A percentile compares a stretch with the other conserved stretches of the same genome.
Conservation (phyloP, 345 rosid genomes). For the Gossypium mustelinum region DNA sequence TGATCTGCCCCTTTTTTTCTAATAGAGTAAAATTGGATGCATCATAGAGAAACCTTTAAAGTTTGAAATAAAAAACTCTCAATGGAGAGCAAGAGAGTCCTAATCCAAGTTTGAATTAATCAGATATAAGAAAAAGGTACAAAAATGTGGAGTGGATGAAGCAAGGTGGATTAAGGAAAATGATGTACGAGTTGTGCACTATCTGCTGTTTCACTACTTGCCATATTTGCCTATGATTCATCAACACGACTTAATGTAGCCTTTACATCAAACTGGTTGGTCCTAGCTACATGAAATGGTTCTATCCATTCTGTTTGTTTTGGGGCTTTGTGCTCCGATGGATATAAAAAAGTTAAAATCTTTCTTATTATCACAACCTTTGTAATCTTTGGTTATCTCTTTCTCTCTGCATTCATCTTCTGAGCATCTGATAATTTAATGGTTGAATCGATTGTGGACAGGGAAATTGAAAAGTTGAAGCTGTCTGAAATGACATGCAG, state of each 20-base stretch:
- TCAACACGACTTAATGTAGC: not conserved
- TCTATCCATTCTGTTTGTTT: not conserved
- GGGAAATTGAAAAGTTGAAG: conserved; percentile 92
- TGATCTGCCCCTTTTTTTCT: too few relatives aligned
- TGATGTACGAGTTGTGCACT: too few relatives aligned
- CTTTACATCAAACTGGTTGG: not conserved
- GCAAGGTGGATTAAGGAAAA: not conserved
- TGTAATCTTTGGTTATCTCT: not conserved
- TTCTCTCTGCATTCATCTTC: not conserved
- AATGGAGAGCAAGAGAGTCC: too few relatives aligned
- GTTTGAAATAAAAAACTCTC: too few relatives aligned
- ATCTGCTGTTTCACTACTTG: not conserved
- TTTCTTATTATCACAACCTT: not conserved
- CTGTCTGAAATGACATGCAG: conserved; percentile 97
- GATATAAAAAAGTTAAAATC: not conserved
- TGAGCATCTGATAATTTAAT: conserved; percentile 10
- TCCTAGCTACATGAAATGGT: not conserved
- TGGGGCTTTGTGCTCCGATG: not conserved
- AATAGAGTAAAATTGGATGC: not conserved
- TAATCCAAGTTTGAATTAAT: too few relatives aligned
- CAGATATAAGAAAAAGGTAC: too few relatives aligned
- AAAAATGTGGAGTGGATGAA: too few relatives aligned
- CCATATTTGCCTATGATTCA: not conserved
- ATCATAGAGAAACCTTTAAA: too few relatives aligned
- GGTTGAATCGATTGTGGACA: conserved; percentile 28